A percentile compares a stretch with the other conserved stretches of the same genome.
Conservation (phyloP, 805 yeast species). For the Ogataea parapolymorpha region DNA sequence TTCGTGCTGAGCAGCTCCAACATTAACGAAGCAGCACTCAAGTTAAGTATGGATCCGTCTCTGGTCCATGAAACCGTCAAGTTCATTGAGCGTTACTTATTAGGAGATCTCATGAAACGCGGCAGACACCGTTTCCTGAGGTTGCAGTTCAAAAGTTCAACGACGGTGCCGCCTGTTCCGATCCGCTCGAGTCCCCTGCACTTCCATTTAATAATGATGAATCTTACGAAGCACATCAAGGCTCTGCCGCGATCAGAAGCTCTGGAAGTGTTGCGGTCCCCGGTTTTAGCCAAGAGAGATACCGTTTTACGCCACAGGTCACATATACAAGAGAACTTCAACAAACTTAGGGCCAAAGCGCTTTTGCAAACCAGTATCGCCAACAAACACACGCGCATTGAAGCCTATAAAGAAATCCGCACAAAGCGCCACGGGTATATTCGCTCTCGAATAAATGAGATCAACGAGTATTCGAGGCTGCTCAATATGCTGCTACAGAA, state of each 20-base stretch:
- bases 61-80: conserved; percentile 22
- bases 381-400: not conserved
- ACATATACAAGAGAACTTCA: not conserved
- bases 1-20: conserved; percentile 27
- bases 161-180: not conserved
- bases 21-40: conserved; percentile 28
- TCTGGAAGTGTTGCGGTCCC: not conserved
- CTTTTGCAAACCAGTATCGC: not conserved
- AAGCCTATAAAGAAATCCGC: not conserved
- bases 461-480: not conserved
- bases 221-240: conserved; percentile 1
- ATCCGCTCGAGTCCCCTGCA: conserved; percentile 3
- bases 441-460: not conserved
- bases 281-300: not conserved
- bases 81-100: conserved; percentile 27
- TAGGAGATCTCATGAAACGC: conserved; percentile 21
- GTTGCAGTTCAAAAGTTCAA: conserved; percentile 7
- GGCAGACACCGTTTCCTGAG: conserved; percentile 4
- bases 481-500: not conserved
- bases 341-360: not conserved
- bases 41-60: conserved; percentile 19
- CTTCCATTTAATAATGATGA: conserved; percentile 10
- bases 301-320: not conserved
- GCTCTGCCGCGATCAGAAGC: not conserved
- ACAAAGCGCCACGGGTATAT: not conserved